Base-by-base conservation (phyloP, 352 stramenopile species). In the Phytophthora citrophthora region DNA sequence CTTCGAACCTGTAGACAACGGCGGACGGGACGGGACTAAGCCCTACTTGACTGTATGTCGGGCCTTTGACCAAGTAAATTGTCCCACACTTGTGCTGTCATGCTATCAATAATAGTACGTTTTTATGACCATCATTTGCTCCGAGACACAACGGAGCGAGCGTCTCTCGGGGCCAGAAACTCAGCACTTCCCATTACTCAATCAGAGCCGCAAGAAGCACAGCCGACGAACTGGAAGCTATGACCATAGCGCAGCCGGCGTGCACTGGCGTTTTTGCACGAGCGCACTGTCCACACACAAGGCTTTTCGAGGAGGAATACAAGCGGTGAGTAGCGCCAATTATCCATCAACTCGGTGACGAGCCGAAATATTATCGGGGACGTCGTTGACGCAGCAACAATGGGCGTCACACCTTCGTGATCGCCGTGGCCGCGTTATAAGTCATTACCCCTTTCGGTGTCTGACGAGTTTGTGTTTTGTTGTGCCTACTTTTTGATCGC, bases 221-320 rank as follows among this genome's bases (percentile, higher is more conserved):
- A 60, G 4, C 18, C 8, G 24, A 36, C 1, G 15, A 54, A 27
- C n/a, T 18, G 31, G 24, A 29, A 32, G 18, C 10, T 38, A 72
- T 68, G 64, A 29, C 52, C 9, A 58, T 12, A 5, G 36, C 38
- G 32, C 53, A 70, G 54, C 61, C 49, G 15, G 53, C 72, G 5
- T 70, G 78, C 52, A 61, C 70, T 12, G 83, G 77, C 41, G 61
- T 67, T n/a, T 88, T 90, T 39, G 69, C 66, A 40, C 74, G 63
- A 47, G 49, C 54, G 23, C 64, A 60, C 41, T 90, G 81, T 59
- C 23, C 44, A n/a, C 81, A 90, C 40, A 31, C 65, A 9, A 51
- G 55, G 59, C 65, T 90, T 29, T 90, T 90, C 48, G 46, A 76
- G 40, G 51, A 51, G 26, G 81, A 90, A 54, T 90, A 90, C 75